These are phyloP conservation scores for Phaeomoniella chlamydospora DNA, from an alignment of 2,329 filamentous ascomycete species.

Conservation along the genomic window DNA sequence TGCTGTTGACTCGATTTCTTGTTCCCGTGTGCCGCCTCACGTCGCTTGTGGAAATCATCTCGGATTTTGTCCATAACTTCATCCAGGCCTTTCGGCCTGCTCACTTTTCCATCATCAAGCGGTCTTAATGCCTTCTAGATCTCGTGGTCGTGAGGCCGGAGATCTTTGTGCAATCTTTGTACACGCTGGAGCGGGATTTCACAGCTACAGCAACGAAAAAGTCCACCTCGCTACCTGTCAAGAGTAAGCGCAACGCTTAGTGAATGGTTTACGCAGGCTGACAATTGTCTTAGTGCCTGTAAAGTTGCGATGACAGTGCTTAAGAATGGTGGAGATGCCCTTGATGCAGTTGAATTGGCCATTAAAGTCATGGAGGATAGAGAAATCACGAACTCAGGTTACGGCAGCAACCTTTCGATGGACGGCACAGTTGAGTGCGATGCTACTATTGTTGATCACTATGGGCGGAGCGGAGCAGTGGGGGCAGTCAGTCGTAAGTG, in stretches of 20 bases:
- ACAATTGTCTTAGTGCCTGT: constrained; percentile 50
- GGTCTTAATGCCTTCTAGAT: constrained; percentile 17
- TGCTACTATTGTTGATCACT: constrained; percentile 81
- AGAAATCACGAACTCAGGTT: constrained; percentile 93
- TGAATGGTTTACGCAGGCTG: constrained; percentile 4
- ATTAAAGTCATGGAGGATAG: constrained; percentile 80
- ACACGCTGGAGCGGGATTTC: constrained; percentile 88
- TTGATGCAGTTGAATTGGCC: constrained; percentile 82
- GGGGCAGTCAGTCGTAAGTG: constrained; percentile 76
- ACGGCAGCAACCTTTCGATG: constrained; percentile 84
- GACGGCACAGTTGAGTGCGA: constrained; percentile 90
- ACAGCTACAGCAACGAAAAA: constrained; percentile 73
- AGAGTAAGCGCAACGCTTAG: not conserved
- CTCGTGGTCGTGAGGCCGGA: constrained; percentile 18
- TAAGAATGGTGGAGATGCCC: constrained; percentile 60
- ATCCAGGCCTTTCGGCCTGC: too few species aligned
- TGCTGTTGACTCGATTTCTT: too few species aligned
- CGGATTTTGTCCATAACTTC: too few species aligned
- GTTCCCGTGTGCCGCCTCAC: too few species aligned
- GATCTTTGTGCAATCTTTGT: constrained; percentile 72
- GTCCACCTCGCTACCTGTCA: constrained; percentile 57
- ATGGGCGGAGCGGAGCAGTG: constrained; percentile 81
- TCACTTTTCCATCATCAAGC: too few species aligned
- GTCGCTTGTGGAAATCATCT: too few species aligned
- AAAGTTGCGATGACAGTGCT: constrained; percentile 69